Evolutionary conservation across 495 filamentous ascomycete species (phyloP), one percentile per base, ranked within the genome.

Genomic region (Cairneyella variabilis): DNA sequence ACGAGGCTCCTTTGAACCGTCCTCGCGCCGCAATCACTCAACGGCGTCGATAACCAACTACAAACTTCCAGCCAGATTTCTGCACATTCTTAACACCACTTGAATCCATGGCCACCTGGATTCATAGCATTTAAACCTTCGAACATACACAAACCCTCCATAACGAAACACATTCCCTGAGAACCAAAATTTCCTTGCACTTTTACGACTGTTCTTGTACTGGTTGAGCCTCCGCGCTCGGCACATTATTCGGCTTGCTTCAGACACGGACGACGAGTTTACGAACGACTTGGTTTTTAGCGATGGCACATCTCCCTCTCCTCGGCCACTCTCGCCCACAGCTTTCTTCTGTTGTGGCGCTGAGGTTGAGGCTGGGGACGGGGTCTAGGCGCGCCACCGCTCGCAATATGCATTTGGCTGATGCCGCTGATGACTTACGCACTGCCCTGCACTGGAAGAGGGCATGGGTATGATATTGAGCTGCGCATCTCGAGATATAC

Each of bases 1-100:
- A 74, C 59, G 73, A 74, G 28, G n/a, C 70, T 8, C 51, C 59
- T 9, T 71, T 79, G 66, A 65, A 67, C 43, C 75, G 76, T 40
- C 59, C 72, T 32, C 62, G 69, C 23, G 64, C 76, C 5, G 60
- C 71, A 1, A 65, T 77, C 11, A 50, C 67, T 10, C 69, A 69
- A 46, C 57, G 71, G 43, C 69, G 70, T 9, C 59, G 62, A 58
- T 65, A 56, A 49, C 18, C 17, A 18, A 17, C 23, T 28, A 32
- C 14, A 23, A 1, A n/a, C 48, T n/a, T 16, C 30, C 25, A 25
- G 38, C 20, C 40, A 59, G 44, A 55, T 40, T 58, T 60, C 39
- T 53, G 52, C 58, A 57, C 54, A 56, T 58, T 59, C 51, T 57
- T 50, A 9, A 16, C 23, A 28, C 36, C 22, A 37, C 23, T n/a